These are phyloP conservation scores for Durusdinium trenchii DNA, from an alignment of 73 alveolate genomes.

Conservation along the genomic window DNA sequence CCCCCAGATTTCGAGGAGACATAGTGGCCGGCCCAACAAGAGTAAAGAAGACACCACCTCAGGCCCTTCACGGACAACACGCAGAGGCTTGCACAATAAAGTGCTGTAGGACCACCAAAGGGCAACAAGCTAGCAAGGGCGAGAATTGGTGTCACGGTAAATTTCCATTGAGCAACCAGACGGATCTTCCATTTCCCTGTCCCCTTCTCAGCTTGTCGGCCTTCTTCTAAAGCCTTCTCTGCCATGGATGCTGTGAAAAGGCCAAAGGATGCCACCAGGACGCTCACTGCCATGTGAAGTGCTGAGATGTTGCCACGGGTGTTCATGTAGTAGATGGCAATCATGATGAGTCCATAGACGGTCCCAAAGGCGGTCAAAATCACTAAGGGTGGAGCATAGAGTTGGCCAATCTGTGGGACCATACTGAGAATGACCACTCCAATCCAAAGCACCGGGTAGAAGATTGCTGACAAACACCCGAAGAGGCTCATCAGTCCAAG, in stretches of 20 bases:
- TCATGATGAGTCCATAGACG: conserved; percentile 13
- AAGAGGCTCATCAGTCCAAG: conserved; percentile 28
- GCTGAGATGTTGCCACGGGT: background rate
- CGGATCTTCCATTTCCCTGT: background rate
- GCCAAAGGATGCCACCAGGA: background rate
- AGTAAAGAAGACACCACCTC: background rate
- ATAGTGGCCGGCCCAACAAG: conserved; percentile 30
- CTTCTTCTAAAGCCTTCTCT: background rate
- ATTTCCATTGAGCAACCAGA: background rate
- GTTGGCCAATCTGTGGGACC: conserved; percentile 17
- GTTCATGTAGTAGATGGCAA: conserved; percentile 8
- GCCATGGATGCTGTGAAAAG: background rate
- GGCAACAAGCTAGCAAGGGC: background rate
- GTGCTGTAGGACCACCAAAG: background rate
- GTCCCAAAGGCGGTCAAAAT: conserved; percentile 38
- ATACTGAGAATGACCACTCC: background rate
- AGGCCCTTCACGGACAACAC: conserved; percentile 6
- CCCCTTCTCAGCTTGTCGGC: conserved; percentile 6
- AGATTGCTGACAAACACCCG: conserved; percentile 34
- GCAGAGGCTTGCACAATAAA: background rate
- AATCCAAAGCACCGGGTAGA: conserved; percentile 36
- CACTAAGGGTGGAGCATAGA: conserved; percentile 34
- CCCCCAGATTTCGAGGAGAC: conserved; percentile 26
- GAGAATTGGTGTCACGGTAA: background rate
- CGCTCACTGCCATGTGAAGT: background rate